Evolutionary conservation across 164 flowering plant species (phyloP), one percentile per base, ranked within the genome.

Genomic region (Hamamelis virginiana): DNA sequence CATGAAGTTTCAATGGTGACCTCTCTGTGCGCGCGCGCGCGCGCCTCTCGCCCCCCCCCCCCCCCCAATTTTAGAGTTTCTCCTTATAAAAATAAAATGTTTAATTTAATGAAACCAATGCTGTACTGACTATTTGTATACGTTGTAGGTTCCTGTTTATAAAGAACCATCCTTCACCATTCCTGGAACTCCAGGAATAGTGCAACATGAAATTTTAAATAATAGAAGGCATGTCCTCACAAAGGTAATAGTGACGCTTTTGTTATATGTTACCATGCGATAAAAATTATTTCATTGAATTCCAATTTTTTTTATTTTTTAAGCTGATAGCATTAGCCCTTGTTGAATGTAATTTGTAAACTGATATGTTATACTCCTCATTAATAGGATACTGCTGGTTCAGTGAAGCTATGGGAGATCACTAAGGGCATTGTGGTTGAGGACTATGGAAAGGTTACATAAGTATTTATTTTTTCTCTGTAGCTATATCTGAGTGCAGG

Each of bases 401-500:
- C 89, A 33, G 98, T 93, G 71, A 91, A 95, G 80, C 82, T 92
- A 64, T 95, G 99, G 99, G 99, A 95, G 80, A 87, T 95, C 53
- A 95, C 99, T 5, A 80, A 83, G 71, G 99, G 99, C 6, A 56
- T 84, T 71, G 97, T 95, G 61, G 80, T 89, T 69, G 89, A 92
- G 77, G 94, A 95, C 75, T 95, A 87, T 80, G 99, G 99, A 69
- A 79, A 92, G 97, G 99, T 93, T 33, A 56, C 33, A 57, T 61
- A 22, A 52, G 27, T 58, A 18, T 9, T 46, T 51, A 23, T 21
- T 21, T 8, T 38, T 14, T 51, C 43, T 62, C 0, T 46, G 9
- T 50, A 21, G 50, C 18, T 46, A 19, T 12, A 5, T 18, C 28
- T 59, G 2, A 22, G 18, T 21, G 60, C 22, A 57, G 9, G 27